phyloP scores from a whole-genome alignment of 441 rosid genomes.

The Metrosideros polymorpha region DNA sequence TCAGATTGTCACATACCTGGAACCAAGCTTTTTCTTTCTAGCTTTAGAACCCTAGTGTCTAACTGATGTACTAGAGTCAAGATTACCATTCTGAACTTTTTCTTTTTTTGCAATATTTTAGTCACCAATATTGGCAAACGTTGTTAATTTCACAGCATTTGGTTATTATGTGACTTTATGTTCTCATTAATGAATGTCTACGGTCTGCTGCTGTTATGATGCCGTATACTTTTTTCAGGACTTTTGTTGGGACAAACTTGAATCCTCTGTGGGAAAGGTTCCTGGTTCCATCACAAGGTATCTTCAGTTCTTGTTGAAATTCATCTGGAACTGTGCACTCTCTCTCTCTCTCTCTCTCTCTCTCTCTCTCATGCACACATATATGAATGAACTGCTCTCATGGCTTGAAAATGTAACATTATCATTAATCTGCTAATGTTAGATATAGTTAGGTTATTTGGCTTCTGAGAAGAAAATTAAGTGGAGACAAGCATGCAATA shows the following conservation, averaged over 20 bases:
- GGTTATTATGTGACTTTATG: neutral
- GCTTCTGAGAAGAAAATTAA: neutral
- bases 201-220: neutral
- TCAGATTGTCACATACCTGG: neutral
- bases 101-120: neutral
- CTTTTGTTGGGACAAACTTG: constrained; percentile 87
- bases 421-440: neutral
- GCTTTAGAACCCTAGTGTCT: neutral
- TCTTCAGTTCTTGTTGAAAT: neutral
- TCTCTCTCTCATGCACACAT: neutral
- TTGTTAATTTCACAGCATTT: neutral
- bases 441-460: neutral
- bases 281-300: constrained; percentile 70
- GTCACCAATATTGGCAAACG: neutral
- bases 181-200: neutral
- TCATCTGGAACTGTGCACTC: neutral
- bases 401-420: neutral
- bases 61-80: neutral
- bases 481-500: neutral
- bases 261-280: constrained; percentile 79
- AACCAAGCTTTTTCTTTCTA: neutral
- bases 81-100: neutral
- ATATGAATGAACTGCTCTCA: neutral
- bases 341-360: neutral
- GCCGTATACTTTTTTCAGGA: constrained; percentile 38